Evolutionary conservation across 2,329 filamentous ascomycete species (phyloP).

Genomic region (Ciborinia camelliae): DNA sequence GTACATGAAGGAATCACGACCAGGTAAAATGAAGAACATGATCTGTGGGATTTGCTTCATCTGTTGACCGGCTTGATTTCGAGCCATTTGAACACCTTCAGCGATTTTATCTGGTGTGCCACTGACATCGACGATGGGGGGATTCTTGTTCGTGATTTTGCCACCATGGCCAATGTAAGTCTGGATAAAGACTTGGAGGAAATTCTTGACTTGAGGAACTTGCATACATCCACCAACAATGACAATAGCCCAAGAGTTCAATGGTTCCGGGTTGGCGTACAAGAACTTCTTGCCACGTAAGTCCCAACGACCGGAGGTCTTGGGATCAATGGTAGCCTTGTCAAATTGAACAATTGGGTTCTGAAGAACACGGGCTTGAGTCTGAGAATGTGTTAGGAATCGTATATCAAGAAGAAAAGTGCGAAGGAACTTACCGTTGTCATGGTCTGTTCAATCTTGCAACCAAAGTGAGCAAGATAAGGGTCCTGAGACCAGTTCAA

Average conservation of each 20-base stretch:
- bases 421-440: constrained; percentile 43
- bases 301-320: constrained; percentile 77
- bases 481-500: constrained; percentile 67
- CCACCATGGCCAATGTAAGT: constrained; percentile 62
- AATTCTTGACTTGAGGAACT: constrained; percentile 47
- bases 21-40: constrained; percentile 72
- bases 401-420: not conserved
- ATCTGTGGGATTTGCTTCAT: constrained; percentile 57
- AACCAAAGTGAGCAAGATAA: constrained; percentile 68
- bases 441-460: constrained; percentile 64
- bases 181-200: constrained; percentile 58
- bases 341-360: constrained; percentile 68
- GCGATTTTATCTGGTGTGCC: constrained; percentile 20
- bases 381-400: constrained; percentile 37
- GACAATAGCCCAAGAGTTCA: constrained; percentile 74
- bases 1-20: constrained; percentile 70
- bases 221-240: constrained; percentile 57
- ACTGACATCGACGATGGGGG: constrained; percentile 39
- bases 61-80: constrained; percentile 27
- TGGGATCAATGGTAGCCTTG: constrained; percentile 51
- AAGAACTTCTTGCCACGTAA: constrained; percentile 78
- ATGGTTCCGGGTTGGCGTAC: constrained; percentile 55
- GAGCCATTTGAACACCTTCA: constrained; percentile 21
- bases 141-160: constrained; percentile 46
- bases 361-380: constrained; percentile 67